Percentiles rank a stretch among this genome's conserved stretches.
phyloP scores from a whole-genome alignment of 148 eudicot species.

The Amaranthus palmeri region DNA sequence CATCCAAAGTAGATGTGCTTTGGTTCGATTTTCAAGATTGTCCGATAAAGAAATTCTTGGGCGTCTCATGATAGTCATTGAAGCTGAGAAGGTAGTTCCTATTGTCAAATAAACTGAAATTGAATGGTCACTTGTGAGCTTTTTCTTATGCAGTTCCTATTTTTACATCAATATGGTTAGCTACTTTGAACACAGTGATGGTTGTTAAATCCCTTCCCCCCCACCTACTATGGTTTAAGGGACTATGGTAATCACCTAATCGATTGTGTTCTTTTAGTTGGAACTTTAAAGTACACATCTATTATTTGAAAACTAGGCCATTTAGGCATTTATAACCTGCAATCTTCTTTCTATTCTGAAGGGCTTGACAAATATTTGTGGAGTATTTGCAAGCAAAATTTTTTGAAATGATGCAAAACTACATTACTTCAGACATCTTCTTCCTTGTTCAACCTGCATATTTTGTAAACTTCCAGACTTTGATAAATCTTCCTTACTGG shows the following conservation, averaged over 20 bases:
- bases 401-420: no score
- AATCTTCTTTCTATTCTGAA: neutral
- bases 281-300: neutral
- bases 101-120: neutral
- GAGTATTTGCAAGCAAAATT: neutral
- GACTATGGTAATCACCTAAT: neutral
- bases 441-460: neutral
- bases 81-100: slow-evolving; percentile 67
- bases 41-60: slow-evolving; percentile 98
- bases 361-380: neutral
- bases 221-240: neutral
- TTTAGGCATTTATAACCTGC: neutral
- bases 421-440: no score
- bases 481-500: neutral
- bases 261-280: neutral
- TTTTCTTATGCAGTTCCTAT: neutral
- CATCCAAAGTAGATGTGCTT: slow-evolving; percentile 98
- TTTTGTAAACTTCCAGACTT: neutral
- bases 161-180: neutral
- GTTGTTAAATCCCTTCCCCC: neutral
- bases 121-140: neutral
- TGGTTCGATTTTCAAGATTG: slow-evolving; percentile 86
- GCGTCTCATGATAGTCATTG: slow-evolving; percentile 83
- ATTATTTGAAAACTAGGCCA: neutral
- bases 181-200: neutral